Percentiles rank a stretch among this genome's conserved stretches.
These are phyloP conservation scores for Zostera marina DNA, from an alignment of 116 monocot genomes.

Conservation along the genomic window DNA sequence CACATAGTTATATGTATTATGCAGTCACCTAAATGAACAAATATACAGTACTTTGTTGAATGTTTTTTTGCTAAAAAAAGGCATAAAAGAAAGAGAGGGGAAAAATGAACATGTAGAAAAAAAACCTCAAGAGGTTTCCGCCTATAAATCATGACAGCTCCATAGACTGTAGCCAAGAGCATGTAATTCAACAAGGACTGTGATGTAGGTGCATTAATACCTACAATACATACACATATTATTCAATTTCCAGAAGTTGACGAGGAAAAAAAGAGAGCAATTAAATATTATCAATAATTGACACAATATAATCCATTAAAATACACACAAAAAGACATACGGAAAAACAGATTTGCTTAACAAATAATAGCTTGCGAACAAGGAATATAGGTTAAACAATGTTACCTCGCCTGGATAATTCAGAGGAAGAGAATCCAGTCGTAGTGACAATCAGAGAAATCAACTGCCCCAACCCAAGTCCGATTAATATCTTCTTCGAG, in stretches of 20 bases:
- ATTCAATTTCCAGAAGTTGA: not conserved
- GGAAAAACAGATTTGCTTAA: too few species aligned
- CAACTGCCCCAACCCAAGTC: too few species aligned
- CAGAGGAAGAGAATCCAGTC: too few species aligned
- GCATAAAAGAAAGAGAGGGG: not conserved
- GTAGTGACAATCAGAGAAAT: too few species aligned
- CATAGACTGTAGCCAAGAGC: constrained; percentile 50
- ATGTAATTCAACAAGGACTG: constrained; percentile 87
- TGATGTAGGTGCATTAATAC: constrained; percentile 73
- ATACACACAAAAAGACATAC: too few species aligned
- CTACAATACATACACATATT: constrained; percentile 14
- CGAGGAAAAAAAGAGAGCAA: not conserved
- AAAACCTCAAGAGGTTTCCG: constrained; percentile 42
- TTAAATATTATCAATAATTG: too few species aligned
- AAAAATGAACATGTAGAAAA: not conserved
- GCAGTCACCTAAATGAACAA: not conserved
- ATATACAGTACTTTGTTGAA: not conserved
- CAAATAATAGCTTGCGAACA: too few species aligned
- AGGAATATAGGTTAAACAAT: too few species aligned
- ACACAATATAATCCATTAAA: too few species aligned
- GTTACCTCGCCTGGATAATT: too few species aligned
- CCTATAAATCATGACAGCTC: constrained; percentile 27
- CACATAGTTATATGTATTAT: not conserved
- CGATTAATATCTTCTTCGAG: too few species aligned
- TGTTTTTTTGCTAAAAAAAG: too few species aligned